Conservation (phyloP, 1,284 basidiomycete genomes). For the Melampsora larici-populina region DNA sequence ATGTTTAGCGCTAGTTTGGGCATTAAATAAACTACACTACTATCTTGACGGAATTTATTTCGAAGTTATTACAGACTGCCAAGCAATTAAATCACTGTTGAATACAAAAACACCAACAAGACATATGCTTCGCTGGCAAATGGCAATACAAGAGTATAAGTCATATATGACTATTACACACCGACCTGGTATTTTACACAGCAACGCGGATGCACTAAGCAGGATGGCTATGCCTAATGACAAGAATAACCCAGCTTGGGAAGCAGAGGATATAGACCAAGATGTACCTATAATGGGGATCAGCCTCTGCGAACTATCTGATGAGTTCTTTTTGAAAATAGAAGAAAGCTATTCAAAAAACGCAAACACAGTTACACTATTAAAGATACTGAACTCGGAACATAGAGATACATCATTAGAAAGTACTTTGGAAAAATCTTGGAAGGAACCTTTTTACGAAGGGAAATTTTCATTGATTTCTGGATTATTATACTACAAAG, state of each 20-base stretch:
- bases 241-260: neutral
- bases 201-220: too few relatives aligned
- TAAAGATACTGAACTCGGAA: neutral
- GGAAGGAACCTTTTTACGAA: neutral
- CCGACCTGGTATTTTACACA: neutral
- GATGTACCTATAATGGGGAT: neutral
- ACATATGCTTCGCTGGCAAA: constrained; percentile 7
- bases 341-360: neutral
- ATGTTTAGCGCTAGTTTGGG: neutral
- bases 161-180: neutral
- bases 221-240: neutral
- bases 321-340: neutral
- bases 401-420: neutral
- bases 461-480: neutral
- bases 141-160: neutral
- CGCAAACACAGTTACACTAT: neutral
- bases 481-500: neutral
- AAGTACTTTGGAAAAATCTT: neutral
- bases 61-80: constrained; percentile 22
- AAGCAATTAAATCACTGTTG: too few relatives aligned
- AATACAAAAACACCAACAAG: constrained; percentile 19
- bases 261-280: neutral
- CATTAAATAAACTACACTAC: neutral
- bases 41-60: neutral
- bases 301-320: neutral